Evolutionary conservation across 2,329 filamentous ascomycete species (phyloP).

Genomic region (Aspergillus nomiae): DNA sequence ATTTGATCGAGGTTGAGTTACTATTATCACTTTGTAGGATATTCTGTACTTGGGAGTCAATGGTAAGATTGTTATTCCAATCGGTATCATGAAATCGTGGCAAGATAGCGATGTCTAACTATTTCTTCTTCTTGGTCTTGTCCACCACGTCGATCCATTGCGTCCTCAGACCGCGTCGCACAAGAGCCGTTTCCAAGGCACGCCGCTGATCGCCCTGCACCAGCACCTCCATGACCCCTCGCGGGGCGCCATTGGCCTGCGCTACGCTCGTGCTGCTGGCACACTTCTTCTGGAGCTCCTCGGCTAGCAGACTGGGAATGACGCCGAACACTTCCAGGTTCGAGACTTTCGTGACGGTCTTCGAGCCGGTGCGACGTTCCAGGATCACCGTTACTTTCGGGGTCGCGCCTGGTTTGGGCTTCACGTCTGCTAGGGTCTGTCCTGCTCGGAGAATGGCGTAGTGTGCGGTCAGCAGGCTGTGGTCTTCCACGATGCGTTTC

Average conservation of each 20-base stretch:
- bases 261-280: conserved; percentile 68
- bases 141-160: conserved; percentile 67
- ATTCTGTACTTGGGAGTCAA: not conserved
- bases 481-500: conserved; percentile 58
- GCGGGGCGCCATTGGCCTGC: conserved; percentile 62
- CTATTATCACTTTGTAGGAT: not conserved
- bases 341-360: conserved; percentile 64
- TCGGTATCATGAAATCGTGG: not conserved
- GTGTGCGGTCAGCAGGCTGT: conserved; percentile 53
- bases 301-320: conserved; percentile 60
- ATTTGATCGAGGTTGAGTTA: not conserved
- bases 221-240: conserved; percentile 67
- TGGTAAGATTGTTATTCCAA: not conserved
- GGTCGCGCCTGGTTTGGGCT: conserved; percentile 62
- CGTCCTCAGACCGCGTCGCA: conserved; percentile 59
- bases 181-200: conserved; percentile 61
- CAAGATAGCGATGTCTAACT: not conserved
- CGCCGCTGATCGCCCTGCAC: conserved; percentile 68
- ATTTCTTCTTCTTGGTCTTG: conserved; percentile 69
- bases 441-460: conserved; percentile 56
- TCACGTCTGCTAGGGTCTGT: conserved; percentile 48
- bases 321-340: conserved; percentile 65
- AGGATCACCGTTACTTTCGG: conserved; percentile 63
- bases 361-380: conserved; percentile 67
- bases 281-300: conserved; percentile 68